These are phyloP conservation scores for Arthroderma sp. DNA, from an alignment of 2,329 filamentous ascomycete species.

Conservation along the genomic window DNA sequence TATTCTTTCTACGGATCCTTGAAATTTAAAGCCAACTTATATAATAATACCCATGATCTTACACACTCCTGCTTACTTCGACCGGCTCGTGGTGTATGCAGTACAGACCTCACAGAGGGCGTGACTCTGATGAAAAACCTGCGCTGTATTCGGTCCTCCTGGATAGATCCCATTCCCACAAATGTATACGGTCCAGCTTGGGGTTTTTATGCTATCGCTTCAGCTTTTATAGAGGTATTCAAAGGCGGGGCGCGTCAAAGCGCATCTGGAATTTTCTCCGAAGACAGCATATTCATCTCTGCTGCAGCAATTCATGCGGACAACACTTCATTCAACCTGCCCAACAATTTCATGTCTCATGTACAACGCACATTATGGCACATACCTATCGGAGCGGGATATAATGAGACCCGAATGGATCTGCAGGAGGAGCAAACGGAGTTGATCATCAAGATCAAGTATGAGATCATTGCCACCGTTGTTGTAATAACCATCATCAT, in stretches of 20 bases:
- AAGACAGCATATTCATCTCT: constrained; percentile 3
- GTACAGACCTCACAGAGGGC: not conserved
- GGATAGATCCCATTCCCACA: constrained; percentile 1
- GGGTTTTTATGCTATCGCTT: constrained; percentile 2
- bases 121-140: constrained; percentile 3
- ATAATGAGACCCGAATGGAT: not conserved
- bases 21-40: not conserved
- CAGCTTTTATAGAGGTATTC: constrained; percentile 2
- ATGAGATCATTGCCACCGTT: not conserved
- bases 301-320: constrained; percentile 1
- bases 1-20: constrained; percentile 1
- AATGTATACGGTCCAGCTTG: constrained; percentile 2
- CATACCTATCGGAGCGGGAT: not conserved
- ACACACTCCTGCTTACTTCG: constrained; percentile 3
- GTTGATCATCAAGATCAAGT: constrained; percentile 3
- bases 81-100: constrained; percentile 1
- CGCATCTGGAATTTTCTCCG: not conserved
- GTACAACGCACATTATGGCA: constrained; percentile 5
- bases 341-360: constrained; percentile 4
- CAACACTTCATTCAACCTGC: not conserved
- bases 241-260: constrained; percentile 1
- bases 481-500: not conserved
- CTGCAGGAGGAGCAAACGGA: constrained; percentile 1
- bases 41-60: constrained; percentile 5
- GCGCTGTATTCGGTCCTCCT: constrained; percentile 2